A percentile compares a stretch with the other conserved stretches of the same genome.
Conservation (phyloP, 345 rosid species). For the Gossypium bickii region DNA sequence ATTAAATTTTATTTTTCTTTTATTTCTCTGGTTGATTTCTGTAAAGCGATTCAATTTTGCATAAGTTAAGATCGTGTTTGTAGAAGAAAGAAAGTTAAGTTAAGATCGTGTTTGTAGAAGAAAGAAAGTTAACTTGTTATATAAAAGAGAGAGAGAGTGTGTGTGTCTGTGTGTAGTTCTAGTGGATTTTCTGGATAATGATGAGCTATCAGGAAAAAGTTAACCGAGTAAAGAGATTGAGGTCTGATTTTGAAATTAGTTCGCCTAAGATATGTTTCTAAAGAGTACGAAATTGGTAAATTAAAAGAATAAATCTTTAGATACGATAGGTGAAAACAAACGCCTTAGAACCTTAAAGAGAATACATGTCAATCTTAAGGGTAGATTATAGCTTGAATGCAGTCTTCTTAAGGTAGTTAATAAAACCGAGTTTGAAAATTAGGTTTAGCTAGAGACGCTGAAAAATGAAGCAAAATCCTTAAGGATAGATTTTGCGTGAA, state of each 20-base stretch:
- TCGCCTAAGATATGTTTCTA: neutral
- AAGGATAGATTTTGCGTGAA: neutral
- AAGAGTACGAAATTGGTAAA: neutral
- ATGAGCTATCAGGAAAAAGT: neutral
- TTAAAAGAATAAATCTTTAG: neutral
- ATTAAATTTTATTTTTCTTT: neutral
- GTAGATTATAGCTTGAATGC: neutral
- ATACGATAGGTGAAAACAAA: neutral
- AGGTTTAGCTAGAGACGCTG: neutral
- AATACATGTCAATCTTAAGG: neutral
- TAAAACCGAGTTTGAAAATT: neutral
- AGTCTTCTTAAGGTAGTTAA: neutral
- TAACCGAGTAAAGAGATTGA: neutral
- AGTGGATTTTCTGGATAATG: neutral
- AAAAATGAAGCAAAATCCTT: neutral
- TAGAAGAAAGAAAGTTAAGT: neutral
- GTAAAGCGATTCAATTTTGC: neutral
- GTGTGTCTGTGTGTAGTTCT: neutral
- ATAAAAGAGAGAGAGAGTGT: too few relatives aligned
- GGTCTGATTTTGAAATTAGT: neutral
- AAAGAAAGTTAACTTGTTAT: neutral
- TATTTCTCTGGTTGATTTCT: neutral
- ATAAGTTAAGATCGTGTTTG: neutral
- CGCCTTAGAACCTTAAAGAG: neutral
- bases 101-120: neutral